A percentile compares a stretch with the other conserved stretches of the same genome.
These are phyloP conservation scores for Davidsoniella australis DNA, from an alignment of 2,329 filamentous ascomycete species.

Conservation along the genomic window DNA sequence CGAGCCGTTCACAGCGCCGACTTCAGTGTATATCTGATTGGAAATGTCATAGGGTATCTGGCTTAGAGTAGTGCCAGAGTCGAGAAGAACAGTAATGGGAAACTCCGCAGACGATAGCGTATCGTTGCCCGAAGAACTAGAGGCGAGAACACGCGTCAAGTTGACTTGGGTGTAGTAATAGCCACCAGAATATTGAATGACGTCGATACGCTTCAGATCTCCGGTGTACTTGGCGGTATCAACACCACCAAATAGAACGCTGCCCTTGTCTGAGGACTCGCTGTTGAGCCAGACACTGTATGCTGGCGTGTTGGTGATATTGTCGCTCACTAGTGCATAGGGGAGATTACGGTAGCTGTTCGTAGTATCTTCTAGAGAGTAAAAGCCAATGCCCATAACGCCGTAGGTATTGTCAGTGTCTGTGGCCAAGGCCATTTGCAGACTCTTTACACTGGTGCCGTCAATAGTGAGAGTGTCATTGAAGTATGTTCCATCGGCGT, in stretches of 20 bases:
- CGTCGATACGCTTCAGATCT: constrained; percentile 40
- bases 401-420: constrained; percentile 39
- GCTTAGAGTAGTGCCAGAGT: constrained; percentile 58
- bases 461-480: constrained; percentile 39
- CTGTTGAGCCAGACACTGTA: constrained; percentile 57
- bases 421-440: constrained; percentile 41
- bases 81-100: constrained; percentile 47
- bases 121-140: constrained; percentile 33
- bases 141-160: constrained; percentile 30
- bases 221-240: constrained; percentile 59
- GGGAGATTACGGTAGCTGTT: constrained; percentile 41
- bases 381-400: constrained; percentile 43
- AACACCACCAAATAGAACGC: constrained; percentile 65
- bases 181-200: constrained; percentile 27
- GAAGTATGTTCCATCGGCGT: constrained; percentile 40
- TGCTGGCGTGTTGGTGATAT: constrained; percentile 46
- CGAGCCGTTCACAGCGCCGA: constrained; percentile 30
- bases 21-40: constrained; percentile 33
- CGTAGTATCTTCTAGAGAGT: constrained; percentile 30
- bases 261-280: constrained; percentile 43
- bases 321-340: constrained; percentile 43
- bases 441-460: constrained; percentile 30
- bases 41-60: constrained; percentile 50
- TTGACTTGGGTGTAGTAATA: constrained; percentile 32
- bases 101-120: constrained; percentile 24